These are phyloP conservation scores for Paraurostyla sp. DNA, from an alignment of 73 alveolate genomes.

Conservation along the genomic window DNA sequence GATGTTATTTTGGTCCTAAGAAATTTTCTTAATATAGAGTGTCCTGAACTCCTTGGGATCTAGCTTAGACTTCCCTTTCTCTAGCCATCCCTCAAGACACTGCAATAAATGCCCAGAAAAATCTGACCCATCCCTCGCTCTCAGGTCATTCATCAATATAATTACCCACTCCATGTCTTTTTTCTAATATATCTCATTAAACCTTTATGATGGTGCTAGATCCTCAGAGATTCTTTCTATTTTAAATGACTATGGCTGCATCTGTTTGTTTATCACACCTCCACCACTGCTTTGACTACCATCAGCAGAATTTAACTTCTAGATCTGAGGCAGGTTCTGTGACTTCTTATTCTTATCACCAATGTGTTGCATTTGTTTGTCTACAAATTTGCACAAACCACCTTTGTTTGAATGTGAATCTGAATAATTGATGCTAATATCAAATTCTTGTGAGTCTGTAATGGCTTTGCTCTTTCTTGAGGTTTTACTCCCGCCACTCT, in stretches of 20 bases:
- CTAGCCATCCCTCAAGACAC: neutral
- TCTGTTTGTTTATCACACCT: neutral
- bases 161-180: conserved; percentile 48
- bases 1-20: neutral
- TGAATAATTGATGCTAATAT: neutral
- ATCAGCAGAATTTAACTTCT: neutral
- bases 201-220: neutral
- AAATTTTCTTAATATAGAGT: neutral
- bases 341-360: too few species aligned
- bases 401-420: neutral
- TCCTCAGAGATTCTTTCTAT: conserved; percentile 22
- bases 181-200: neutral
- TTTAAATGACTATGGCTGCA: neutral
- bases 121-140: neutral
- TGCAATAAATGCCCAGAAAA: neutral
- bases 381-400: neutral
- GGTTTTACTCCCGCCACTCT: neutral
- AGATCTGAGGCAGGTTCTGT: neutral
- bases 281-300: neutral
- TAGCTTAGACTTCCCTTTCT: conserved; percentile 19
- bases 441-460: neutral
- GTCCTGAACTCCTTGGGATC: conserved; percentile 33
- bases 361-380: too few species aligned
- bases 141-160: neutral
- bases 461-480: neutral